These are phyloP conservation scores for Coelastrella sp. DNA, from an alignment of 139 green algal species.

Conservation along the genomic window DNA sequence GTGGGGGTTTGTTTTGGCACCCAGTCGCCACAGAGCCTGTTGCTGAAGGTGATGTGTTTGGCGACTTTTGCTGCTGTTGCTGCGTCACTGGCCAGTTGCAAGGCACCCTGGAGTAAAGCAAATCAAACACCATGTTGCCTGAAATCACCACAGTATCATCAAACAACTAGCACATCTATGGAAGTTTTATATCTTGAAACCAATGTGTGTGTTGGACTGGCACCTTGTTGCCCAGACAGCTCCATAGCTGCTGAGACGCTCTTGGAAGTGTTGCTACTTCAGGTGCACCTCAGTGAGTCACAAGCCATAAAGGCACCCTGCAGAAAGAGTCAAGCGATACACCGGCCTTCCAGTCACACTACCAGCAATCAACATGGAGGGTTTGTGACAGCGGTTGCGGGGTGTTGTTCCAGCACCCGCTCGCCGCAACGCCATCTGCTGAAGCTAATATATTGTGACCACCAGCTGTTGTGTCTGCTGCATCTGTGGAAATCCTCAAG, in stretches of 20 bases:
- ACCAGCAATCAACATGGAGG: background rate
- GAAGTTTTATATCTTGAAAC: too few relatives aligned
- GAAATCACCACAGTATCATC: too few relatives aligned
- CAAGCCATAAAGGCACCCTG: background rate
- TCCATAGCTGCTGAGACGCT: too few relatives aligned
- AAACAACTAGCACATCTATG: too few relatives aligned
- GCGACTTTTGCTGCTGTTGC: constrained; percentile 59
- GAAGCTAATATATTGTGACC: too few relatives aligned
- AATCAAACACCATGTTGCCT: background rate
- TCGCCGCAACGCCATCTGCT: too few relatives aligned
- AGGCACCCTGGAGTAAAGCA: constrained; percentile 59
- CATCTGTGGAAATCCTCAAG: too few relatives aligned
- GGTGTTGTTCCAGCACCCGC: too few relatives aligned
- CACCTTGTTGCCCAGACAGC: too few relatives aligned
- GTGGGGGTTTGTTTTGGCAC: constrained; percentile 54
- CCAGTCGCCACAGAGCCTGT: constrained; percentile 63
- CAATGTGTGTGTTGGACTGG: background rate
- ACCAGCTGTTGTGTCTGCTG: too few relatives aligned
- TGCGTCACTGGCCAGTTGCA: constrained; percentile 66
- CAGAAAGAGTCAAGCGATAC: background rate
- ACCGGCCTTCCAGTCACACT: too few relatives aligned
- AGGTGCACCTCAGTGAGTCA: constrained; percentile 56
- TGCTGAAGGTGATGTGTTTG: constrained; percentile 55
- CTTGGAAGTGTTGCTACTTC: background rate
- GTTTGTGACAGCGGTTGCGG: too few relatives aligned